These are phyloP conservation scores for Coemansia erecta DNA, from an alignment of 192 early-diverging fungal species.

Conservation along the genomic window DNA sequence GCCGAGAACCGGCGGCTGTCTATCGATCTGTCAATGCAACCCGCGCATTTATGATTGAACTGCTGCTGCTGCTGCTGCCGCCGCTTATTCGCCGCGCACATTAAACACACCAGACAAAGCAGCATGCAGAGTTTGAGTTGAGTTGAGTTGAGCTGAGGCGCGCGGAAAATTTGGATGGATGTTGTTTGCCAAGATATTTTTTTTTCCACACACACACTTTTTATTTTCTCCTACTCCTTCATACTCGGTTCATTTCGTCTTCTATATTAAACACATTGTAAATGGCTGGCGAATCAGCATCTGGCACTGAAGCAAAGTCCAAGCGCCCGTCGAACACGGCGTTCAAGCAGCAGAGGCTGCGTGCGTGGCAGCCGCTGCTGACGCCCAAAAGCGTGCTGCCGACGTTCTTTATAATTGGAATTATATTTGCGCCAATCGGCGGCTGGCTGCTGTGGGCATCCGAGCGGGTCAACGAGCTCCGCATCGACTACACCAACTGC, in stretches of 20 bases:
- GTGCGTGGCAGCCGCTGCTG: conserved; percentile 98
- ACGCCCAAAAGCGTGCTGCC: conserved; percentile 98
- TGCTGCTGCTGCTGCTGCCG: no score
- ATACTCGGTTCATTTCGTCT: neutral
- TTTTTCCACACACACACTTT: no score
- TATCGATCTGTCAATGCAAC: no score
- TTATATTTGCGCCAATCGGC: conserved; percentile 94
- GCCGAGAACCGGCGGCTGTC: no score
- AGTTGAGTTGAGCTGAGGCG: no score
- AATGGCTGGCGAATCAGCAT: conserved; percentile 31
- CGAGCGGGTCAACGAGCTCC: conserved; percentile 80
- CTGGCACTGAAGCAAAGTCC: conserved; percentile 24
- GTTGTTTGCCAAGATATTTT: no score
- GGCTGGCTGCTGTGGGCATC: conserved; percentile 86
- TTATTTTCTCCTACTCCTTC: neutral
- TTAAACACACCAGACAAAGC: no score
- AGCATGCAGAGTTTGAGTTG: no score
- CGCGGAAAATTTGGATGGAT: no score
- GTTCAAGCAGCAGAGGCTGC: conserved; percentile 98
- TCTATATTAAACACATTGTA: neutral
- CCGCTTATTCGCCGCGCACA: no score
- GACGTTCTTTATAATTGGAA: conserved; percentile 90
- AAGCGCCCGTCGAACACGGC: conserved; percentile 74
- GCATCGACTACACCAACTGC: conserved; percentile 95
- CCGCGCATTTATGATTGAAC: no score